Base-by-base conservation (phyloP, 2,329 filamentous ascomycete species). In the Exophiala alcalophila region DNA sequence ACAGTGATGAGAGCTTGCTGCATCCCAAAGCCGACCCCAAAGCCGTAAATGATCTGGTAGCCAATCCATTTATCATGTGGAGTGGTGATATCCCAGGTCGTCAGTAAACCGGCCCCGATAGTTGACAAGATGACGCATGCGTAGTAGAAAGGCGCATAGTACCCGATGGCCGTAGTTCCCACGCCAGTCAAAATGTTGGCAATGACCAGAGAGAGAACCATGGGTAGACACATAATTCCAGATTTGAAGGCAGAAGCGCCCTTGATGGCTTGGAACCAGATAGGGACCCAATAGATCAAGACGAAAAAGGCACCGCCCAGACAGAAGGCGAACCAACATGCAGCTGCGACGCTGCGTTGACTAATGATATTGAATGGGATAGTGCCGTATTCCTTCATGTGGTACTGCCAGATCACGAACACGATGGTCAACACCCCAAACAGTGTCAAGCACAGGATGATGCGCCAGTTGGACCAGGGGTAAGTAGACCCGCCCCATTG, bases 321-420 rank as follows among this genome's bases (percentile, higher is more conserved):
- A 28, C 68, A 64, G 25, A 64, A 58, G 3, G 57, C 53, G 50
- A 61, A 68, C 37, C 58, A 57, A 2, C 55, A 41, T 11, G 60
- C 58, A 16, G 57, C 44, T 2, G 61, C 52, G 23, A 70, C 60
- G 23, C 60, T 67, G 11, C 73, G 65, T 52, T 73, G 66, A 35
- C 61, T 68, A 49, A 76, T 65, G 28, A 78, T 65, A 8, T 68
- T 61, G 25, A 70, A 71, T 10, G 73, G 74, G 8, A 78, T 57
- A 4, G 71, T 73, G 2, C 69, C 74, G 32, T 65, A 64, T 18
- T 77, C 72, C 11, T 68, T 65, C 50, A 71, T 64, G 58, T 66
- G 67, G 29, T 68, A 52, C 59, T 72, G 65, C 37, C 76, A 60
- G 36, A 57, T 65, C 26, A 72, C 50, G 47, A 81, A 82, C 19